These are phyloP conservation scores for Singerocomus inundabilis DNA, from an alignment of 1,284 basidiomycete genomes.

Conservation along the genomic window DNA sequence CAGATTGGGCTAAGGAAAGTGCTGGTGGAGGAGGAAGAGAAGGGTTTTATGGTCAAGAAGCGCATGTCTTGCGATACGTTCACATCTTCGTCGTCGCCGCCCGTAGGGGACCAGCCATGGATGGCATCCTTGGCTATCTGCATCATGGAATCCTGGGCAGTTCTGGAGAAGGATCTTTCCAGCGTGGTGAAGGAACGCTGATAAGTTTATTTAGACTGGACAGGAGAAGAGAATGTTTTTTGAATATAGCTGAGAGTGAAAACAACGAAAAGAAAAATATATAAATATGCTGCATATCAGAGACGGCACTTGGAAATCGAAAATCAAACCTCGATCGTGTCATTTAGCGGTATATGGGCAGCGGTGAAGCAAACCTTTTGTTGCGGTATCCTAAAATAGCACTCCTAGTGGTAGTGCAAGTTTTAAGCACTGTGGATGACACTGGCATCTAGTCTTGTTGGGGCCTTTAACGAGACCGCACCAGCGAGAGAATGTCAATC, in stretches of 20 bases:
- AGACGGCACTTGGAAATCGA: constrained; percentile 10
- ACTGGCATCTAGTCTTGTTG: too few species aligned
- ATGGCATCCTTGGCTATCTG: constrained; percentile 11
- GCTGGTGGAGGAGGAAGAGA: constrained; percentile 3
- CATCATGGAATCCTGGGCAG: constrained; percentile 7
- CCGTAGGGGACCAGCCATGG: constrained; percentile 30
- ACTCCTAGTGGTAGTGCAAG: neutral
- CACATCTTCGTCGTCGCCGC: constrained; percentile 32
- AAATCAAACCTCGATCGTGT: constrained; percentile 15
- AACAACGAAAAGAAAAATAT: too few species aligned
- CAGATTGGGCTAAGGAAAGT: constrained; percentile 13
- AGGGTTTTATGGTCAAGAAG: constrained; percentile 11
- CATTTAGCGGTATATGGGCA: constrained; percentile 8
- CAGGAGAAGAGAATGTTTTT: constrained; percentile 2
- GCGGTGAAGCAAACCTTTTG: neutral
- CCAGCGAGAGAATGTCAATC: neutral
- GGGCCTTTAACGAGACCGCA: too few species aligned
- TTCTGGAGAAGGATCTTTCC: neutral
- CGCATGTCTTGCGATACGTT: constrained; percentile 19
- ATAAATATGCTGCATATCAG: too few species aligned
- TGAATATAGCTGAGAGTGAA: constrained; percentile 3
- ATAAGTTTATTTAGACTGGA: constrained; percentile 12
- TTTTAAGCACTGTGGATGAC: too few species aligned
- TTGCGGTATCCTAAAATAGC: neutral
- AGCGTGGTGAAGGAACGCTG: neutral